Evolutionary conservation across 2,329 filamentous ascomycete genomes (phyloP).

Genomic region (Karstenula rhodostoma): DNA sequence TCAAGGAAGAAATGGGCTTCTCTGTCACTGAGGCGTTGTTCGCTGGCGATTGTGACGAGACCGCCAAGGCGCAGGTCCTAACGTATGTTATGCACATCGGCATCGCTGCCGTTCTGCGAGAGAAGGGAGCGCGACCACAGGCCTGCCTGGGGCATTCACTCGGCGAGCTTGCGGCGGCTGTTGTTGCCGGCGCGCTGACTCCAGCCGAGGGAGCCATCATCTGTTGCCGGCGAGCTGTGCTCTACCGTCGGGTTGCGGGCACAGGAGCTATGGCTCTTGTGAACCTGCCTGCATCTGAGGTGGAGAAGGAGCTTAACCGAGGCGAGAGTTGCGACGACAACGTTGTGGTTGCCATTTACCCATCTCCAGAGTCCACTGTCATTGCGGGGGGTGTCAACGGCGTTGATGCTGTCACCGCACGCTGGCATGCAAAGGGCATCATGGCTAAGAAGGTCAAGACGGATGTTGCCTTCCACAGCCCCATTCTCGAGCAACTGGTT

Average conservation of each 20-base stretch:
- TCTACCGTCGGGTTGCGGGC: slow-evolving; percentile 41
- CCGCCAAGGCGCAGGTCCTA: background rate
- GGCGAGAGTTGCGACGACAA: slow-evolving; percentile 19
- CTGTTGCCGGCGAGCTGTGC: slow-evolving; percentile 38
- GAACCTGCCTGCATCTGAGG: slow-evolving; percentile 36
- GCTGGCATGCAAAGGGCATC: slow-evolving; percentile 33
- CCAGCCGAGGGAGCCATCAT: slow-evolving; percentile 46
- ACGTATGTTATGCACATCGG: slow-evolving; percentile 5
- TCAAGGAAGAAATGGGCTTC: background rate
- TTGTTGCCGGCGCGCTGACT: slow-evolving; percentile 44
- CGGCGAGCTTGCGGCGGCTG: slow-evolving; percentile 40
- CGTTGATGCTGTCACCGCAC: slow-evolving; percentile 25
- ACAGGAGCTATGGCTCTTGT: slow-evolving; percentile 42
- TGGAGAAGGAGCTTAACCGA: slow-evolving; percentile 29
- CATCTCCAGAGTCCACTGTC: slow-evolving; percentile 47
- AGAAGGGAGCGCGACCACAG: background rate
- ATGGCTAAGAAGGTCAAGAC: slow-evolving; percentile 48
- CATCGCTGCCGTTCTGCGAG: background rate
- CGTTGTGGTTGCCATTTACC: slow-evolving; percentile 44
- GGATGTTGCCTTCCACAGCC: slow-evolving; percentile 53
- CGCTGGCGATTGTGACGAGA: background rate
- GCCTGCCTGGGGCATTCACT: background rate
- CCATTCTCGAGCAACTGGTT: slow-evolving; percentile 40
- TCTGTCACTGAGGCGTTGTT: background rate
- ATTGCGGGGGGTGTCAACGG: slow-evolving; percentile 34